These are phyloP conservation scores for Suillus hirtellus DNA, from an alignment of 768 basidiomycete species.

Conservation along the genomic window DNA sequence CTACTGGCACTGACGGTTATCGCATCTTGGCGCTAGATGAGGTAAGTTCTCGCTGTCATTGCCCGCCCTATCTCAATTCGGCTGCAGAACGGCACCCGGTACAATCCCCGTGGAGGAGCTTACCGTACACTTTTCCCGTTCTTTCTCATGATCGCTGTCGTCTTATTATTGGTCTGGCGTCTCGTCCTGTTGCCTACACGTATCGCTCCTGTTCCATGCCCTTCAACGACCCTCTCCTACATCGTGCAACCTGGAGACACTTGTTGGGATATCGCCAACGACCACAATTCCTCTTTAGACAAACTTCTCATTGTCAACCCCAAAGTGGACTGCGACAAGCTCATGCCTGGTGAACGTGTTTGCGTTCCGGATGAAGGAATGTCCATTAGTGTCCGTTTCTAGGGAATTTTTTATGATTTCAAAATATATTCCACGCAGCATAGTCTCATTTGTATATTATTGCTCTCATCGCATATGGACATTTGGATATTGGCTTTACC, in stretches of 20 bases:
- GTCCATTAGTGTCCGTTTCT: constrained; percentile 32
- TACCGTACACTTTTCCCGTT: constrained; percentile 71
- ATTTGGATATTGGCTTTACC: not conserved
- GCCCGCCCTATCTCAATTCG: constrained; percentile 18
- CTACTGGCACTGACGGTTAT: constrained; percentile 56
- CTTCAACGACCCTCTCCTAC: constrained; percentile 43
- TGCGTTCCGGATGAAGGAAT: constrained; percentile 52
- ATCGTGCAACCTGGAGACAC: constrained; percentile 58
- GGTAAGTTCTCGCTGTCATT: constrained; percentile 36
- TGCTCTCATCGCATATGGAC: constrained; percentile 14
- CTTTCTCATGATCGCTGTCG: constrained; percentile 65
- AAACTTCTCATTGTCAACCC: constrained; percentile 53
- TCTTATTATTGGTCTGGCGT: constrained; percentile 65
- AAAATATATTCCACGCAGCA: constrained; percentile 7
- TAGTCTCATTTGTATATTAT: constrained; percentile 22
- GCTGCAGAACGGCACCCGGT: constrained; percentile 34
- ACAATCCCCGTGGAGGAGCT: constrained; percentile 39
- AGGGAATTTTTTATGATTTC: constrained; percentile 5
- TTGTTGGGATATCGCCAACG: constrained; percentile 62
- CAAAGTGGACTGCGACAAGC: constrained; percentile 51
- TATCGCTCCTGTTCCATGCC: constrained; percentile 27
- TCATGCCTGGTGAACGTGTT: constrained; percentile 62
- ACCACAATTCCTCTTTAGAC: constrained; percentile 51
- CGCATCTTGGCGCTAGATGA: constrained; percentile 51
- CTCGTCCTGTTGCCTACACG: constrained; percentile 44